Base-by-base conservation (phyloP, 192 early-diverging fungal genomes). In the Umbelopsis isabellina region DNA sequence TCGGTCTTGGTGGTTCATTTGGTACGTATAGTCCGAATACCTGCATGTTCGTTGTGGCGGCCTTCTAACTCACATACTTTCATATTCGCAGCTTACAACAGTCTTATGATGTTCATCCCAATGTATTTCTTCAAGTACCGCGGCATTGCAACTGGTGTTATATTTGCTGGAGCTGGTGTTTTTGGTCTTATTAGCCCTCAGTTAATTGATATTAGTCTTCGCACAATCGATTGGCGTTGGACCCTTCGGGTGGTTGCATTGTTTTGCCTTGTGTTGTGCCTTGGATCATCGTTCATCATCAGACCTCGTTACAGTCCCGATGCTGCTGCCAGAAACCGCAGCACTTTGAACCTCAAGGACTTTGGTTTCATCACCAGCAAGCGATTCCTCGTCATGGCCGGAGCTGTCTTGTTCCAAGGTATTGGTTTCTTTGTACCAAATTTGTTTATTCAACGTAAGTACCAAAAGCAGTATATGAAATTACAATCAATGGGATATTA, bases 1-100 rank as follows among this genome's bases (percentile, higher is more conserved):
- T 85, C 67, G 89, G 90, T 30, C 6, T 87, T 13, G 89, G 89
- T n/a, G 72, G 73, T 23, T 81, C 82, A 35, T 70, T 91, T 46
- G 81, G 55, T 61, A 35, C 13, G 55, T 33, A 35, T 49, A 49
- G 12, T 16, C 4, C 18, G 1, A 49, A 49, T 1, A 49, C 48
- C 18, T 11, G 13, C 18, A 48, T 30, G 12, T 13, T 3, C 27
- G 52, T 11, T 10, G 27, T 23, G 25, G 21, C 25, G 12, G 22
- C 15, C 23, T 27, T 13, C 9, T 23, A 30, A 55, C 2, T 55
- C 15, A 33, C 6, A 25, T 53, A 30, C 27, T 53, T 23, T 37
- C 1, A 41, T 69, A 45, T 6, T 30, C 16, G 20, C 25, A 70
- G 68, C 53, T 18, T 70, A 70, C 50, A 70, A 70, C 51, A 41